A percentile compares a stretch with the other conserved stretches of the same genome.
Conservation (phyloP, 2,329 filamentous ascomycete genomes). For the Penicillium sp. region DNA sequence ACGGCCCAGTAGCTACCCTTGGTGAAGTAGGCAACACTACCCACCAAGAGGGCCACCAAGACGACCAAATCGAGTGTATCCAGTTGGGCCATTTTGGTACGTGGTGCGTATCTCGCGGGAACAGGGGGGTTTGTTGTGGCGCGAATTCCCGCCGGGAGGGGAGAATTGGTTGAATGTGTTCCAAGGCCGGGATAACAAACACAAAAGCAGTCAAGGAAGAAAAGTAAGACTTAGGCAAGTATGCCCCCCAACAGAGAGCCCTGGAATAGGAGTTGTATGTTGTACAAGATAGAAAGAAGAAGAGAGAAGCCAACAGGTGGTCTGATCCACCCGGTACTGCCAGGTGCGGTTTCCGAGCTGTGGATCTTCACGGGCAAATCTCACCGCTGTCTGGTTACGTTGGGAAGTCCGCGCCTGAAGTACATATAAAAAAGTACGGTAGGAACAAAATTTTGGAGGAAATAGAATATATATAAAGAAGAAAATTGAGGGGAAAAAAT, state of each 20-base stretch:
- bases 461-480: neutral
- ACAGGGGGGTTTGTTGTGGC: conserved; percentile 5
- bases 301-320: conserved; percentile 11
- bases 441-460: neutral
- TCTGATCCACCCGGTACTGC: conserved; percentile 7
- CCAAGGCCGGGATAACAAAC: neutral
- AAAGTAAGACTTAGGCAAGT: neutral
- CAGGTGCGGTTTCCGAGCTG: neutral
- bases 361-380: conserved; percentile 6
- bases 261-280: neutral
- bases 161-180: neutral
- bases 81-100: conserved; percentile 78
- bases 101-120: neutral
- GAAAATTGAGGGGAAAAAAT: neutral
- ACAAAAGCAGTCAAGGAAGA: neutral
- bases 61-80: conserved; percentile 94
- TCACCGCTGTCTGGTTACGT: conserved; percentile 7
- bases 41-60: conserved; percentile 78
- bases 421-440: neutral
- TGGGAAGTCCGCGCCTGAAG: neutral
- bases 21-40: conserved; percentile 93
- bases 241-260: neutral
- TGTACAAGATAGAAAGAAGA: conserved; percentile 2
- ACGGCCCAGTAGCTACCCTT: conserved; percentile 88
- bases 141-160: conserved; percentile 7